Conservation (phyloP, 1,284 basidiomycete species). For the Boletellus deceptivus region DNA sequence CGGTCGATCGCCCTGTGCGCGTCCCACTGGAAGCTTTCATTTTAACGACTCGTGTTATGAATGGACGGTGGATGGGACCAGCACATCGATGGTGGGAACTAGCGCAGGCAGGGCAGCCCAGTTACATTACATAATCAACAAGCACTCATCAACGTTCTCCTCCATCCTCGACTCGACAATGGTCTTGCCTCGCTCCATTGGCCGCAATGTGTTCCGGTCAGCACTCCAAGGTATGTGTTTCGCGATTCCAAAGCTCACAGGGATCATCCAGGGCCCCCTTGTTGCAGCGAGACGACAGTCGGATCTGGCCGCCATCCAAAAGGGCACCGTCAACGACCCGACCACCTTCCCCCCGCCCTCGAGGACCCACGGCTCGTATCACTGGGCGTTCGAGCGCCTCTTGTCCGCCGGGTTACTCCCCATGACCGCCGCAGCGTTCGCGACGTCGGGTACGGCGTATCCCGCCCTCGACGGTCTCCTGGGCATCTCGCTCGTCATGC, state of each 20-base stretch:
- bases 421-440: slow-evolving; percentile 80
- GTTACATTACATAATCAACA: too few species aligned
- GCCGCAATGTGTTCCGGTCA: slow-evolving; percentile 40
- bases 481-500: slow-evolving; percentile 84
- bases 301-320: slow-evolving; percentile 71
- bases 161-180: too few species aligned
- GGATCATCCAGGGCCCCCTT: slow-evolving; percentile 8
- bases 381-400: slow-evolving; percentile 97
- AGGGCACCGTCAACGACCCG: slow-evolving; percentile 95
- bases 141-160: too few species aligned
- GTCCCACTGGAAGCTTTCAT: too few species aligned
- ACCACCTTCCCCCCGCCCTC: too few species aligned
- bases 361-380: slow-evolving; percentile 87
- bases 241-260: not conserved
- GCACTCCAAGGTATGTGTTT: slow-evolving; percentile 35
- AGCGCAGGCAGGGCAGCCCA: too few species aligned
- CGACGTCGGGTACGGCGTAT: slow-evolving; percentile 66
- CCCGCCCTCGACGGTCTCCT: slow-evolving; percentile 88
- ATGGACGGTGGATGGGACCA: too few species aligned
- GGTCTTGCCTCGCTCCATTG: slow-evolving; percentile 46
- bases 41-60: too few species aligned
- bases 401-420: slow-evolving; percentile 90
- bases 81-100: too few species aligned
- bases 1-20: too few species aligned
- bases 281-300: slow-evolving; percentile 37